Evolutionary conservation across 345 rosid species (phyloP).

Genomic region (Citrus glauca): DNA sequence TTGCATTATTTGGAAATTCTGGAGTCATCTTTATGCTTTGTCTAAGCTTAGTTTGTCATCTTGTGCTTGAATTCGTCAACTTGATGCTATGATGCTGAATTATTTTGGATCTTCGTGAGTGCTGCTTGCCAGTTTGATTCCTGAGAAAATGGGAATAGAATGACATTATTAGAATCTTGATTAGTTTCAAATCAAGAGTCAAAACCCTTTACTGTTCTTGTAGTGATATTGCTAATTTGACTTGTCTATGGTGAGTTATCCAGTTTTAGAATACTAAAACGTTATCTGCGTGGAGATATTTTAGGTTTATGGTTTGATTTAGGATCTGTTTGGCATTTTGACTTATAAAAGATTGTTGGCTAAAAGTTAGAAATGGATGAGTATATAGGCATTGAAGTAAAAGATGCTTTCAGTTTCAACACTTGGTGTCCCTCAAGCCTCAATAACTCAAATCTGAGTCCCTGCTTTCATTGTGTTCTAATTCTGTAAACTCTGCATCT

Average conservation of each 20-base stretch:
- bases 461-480: background rate
- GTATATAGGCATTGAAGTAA: background rate
- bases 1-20: background rate
- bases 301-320: background rate
- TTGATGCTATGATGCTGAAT: constrained; percentile 14
- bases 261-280: background rate
- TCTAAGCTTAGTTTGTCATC: background rate
- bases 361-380: background rate
- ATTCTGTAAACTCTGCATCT: background rate
- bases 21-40: background rate
- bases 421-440: background rate
- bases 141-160: background rate
- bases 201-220: background rate
- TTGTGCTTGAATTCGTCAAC: background rate
- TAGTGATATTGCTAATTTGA: background rate
- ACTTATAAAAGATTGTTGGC: background rate
- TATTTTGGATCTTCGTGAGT: constrained; percentile 20
- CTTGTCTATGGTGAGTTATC: background rate
- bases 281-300: background rate
- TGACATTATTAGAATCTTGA: background rate
- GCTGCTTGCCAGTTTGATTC: constrained; percentile 3
- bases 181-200: background rate
- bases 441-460: background rate
- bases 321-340: background rate
- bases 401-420: background rate